Evolutionary conservation across 1,139 yeast species (phyloP).

Genomic region (Schwanniomyces etchellsii): DNA sequence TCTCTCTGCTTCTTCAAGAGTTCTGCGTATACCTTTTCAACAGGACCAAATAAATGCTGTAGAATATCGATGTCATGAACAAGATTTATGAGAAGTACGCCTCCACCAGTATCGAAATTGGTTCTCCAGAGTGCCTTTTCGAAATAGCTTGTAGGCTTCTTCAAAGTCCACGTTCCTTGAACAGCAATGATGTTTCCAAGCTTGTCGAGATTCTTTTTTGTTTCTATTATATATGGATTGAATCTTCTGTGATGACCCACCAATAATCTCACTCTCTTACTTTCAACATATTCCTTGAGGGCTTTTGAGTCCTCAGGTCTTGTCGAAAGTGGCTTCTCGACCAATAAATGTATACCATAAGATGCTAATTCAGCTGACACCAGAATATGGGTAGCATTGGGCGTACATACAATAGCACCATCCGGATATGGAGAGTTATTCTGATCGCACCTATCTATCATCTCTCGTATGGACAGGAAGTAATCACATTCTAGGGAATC

Average conservation of each 20-base stretch:
- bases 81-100: slow-evolving; percentile 32
- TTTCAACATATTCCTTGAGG: slow-evolving; percentile 21
- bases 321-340: slow-evolving; percentile 41
- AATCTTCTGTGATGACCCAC: slow-evolving; percentile 43
- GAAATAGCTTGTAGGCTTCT: slow-evolving; percentile 29
- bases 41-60: slow-evolving; percentile 34
- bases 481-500: slow-evolving; percentile 18
- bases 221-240: slow-evolving; percentile 33
- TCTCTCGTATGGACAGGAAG: slow-evolving; percentile 20
- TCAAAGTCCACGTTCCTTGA: slow-evolving; percentile 36
- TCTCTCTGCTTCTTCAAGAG: slow-evolving; percentile 27
- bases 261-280: slow-evolving; percentile 24
- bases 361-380: slow-evolving; percentile 30
- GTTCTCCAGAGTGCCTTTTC: slow-evolving; percentile 32
- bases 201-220: slow-evolving; percentile 23
- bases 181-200: slow-evolving; percentile 32
- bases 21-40: slow-evolving; percentile 34
- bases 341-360: slow-evolving; percentile 30
- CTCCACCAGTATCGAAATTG: slow-evolving; percentile 29
- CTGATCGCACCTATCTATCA: slow-evolving; percentile 22
- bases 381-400: slow-evolving; percentile 35
- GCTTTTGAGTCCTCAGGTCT: slow-evolving; percentile 30
- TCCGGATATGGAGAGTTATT: slow-evolving; percentile 24
- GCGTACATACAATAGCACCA: slow-evolving; percentile 41
- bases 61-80: slow-evolving; percentile 37